Conservation (phyloP, 768 basidiomycete species). For the Rickenella mellea region DNA sequence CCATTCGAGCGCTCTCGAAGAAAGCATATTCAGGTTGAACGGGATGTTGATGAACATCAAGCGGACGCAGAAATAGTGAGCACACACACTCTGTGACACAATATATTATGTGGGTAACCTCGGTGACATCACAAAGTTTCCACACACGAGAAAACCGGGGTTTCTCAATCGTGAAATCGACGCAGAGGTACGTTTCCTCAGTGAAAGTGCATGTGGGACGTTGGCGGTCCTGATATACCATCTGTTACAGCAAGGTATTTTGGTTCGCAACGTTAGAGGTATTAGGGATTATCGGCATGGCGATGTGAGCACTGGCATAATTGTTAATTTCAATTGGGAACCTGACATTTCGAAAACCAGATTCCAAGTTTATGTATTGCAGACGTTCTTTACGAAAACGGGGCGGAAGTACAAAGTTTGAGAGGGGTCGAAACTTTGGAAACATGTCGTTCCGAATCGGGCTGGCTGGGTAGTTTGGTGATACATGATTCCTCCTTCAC, state of each 20-base stretch:
- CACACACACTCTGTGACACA: slow-evolving; percentile 8
- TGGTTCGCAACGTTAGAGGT: slow-evolving; percentile 89
- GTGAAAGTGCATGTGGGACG: not conserved
- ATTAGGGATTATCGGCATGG: slow-evolving; percentile 73
- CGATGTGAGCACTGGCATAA: slow-evolving; percentile 47
- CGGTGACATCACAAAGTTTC: not conserved
- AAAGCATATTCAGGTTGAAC: slow-evolving; percentile 88
- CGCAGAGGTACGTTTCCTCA: slow-evolving; percentile 53
- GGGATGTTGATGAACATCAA: slow-evolving; percentile 85
- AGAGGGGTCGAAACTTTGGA: too few species aligned
- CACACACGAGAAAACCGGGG: slow-evolving; percentile 82
- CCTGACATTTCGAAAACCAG: slow-evolving; percentile 28
- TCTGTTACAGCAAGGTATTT: slow-evolving; percentile 61
- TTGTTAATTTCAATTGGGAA: not conserved
- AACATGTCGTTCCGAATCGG: too few species aligned
- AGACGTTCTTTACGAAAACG: slow-evolving; percentile 95
- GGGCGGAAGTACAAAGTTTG: slow-evolving; percentile 86
- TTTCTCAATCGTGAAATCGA: slow-evolving; percentile 87
- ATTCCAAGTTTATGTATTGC: slow-evolving; percentile 83
- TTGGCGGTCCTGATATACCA: slow-evolving; percentile 4
- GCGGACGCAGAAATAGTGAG: slow-evolving; percentile 89
- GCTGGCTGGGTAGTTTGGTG: too few species aligned
- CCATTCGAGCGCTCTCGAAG: slow-evolving; percentile 89
- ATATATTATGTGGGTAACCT: not conserved
- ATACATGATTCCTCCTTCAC: too few species aligned